These are phyloP conservation scores for Backusella australiensis DNA, from an alignment of 192 early-diverging fungal genomes.

Conservation along the genomic window DNA sequence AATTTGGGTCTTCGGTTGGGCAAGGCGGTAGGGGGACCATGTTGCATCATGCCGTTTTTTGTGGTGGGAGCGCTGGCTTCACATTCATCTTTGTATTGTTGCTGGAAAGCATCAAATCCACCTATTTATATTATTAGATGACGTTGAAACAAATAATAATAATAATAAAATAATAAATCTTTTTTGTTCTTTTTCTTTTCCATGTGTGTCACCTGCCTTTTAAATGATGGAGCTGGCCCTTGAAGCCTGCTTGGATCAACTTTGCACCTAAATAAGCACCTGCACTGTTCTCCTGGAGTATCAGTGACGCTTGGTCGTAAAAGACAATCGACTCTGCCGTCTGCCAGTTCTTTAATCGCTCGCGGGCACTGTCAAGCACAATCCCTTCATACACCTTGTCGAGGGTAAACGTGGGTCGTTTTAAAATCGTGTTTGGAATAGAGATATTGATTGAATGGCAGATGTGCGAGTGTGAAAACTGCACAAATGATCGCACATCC, in stretches of 20 bases:
- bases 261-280: slow-evolving; percentile 59
- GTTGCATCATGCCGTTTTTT: background rate
- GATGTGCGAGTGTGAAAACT: slow-evolving; percentile 52
- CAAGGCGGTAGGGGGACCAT: slow-evolving; percentile 10
- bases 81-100: slow-evolving; percentile 11
- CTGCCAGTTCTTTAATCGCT: slow-evolving; percentile 52
- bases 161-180: background rate
- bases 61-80: background rate
- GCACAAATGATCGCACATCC: slow-evolving; percentile 68
- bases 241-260: slow-evolving; percentile 53
- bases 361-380: slow-evolving; percentile 48
- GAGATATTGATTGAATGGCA: slow-evolving; percentile 62
- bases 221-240: slow-evolving; percentile 42
- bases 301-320: slow-evolving; percentile 60
- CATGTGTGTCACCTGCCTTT: slow-evolving; percentile 37
- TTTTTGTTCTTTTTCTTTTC: background rate
- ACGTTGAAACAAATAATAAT: background rate
- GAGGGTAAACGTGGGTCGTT: slow-evolving; percentile 59
- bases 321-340: slow-evolving; percentile 59
- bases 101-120: slow-evolving; percentile 45
- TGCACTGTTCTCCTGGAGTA: slow-evolving; percentile 45
- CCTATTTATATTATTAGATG: slow-evolving; percentile 31
- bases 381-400: slow-evolving; percentile 61
- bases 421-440: slow-evolving; percentile 72
- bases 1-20: slow-evolving; percentile 21